A percentile compares a stretch with the other conserved stretches of the same genome.
Evolutionary conservation across 1,284 basidiomycete genomes (phyloP).

Genomic region (Sanghuangporus sanghuang): DNA sequence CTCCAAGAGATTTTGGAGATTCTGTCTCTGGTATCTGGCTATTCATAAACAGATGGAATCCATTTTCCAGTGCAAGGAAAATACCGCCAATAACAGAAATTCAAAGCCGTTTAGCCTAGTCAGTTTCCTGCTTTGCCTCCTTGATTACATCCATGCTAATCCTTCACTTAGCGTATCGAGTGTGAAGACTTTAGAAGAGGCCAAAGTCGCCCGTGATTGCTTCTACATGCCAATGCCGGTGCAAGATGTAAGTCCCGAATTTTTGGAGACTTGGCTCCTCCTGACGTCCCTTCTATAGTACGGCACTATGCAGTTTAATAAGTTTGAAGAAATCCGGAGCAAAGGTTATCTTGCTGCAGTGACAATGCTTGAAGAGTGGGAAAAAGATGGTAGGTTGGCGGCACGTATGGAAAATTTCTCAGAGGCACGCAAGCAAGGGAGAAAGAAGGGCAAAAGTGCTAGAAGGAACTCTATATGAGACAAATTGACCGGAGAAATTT

Average conservation of each 20-base stretch:
- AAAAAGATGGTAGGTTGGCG: constrained; percentile 78
- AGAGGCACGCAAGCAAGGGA: constrained; percentile 38
- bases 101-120: constrained; percentile 95
- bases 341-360: constrained; percentile 79
- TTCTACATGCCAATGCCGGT: constrained; percentile 96
- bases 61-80: constrained; percentile 75
- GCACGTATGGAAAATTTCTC: constrained; percentile 58
- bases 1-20: constrained; percentile 91
- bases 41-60: constrained; percentile 88
- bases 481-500: neutral
- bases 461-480: constrained; percentile 65
- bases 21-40: constrained; percentile 97
- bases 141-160: neutral
- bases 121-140: constrained; percentile 27
- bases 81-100: constrained; percentile 96
- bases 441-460: constrained; percentile 68
- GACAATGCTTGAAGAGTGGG: constrained; percentile 73
- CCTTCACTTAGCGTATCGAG: constrained; percentile 74
- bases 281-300: constrained; percentile 41
- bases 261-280: constrained; percentile 19
- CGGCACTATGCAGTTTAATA: constrained; percentile 73
- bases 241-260: constrained; percentile 53
- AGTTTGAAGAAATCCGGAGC: constrained; percentile 80
- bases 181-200: constrained; percentile 91
- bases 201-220: constrained; percentile 83